Conservation (phyloP, 148 eudicot species). For the Vaccinium vitisidaea region DNA sequence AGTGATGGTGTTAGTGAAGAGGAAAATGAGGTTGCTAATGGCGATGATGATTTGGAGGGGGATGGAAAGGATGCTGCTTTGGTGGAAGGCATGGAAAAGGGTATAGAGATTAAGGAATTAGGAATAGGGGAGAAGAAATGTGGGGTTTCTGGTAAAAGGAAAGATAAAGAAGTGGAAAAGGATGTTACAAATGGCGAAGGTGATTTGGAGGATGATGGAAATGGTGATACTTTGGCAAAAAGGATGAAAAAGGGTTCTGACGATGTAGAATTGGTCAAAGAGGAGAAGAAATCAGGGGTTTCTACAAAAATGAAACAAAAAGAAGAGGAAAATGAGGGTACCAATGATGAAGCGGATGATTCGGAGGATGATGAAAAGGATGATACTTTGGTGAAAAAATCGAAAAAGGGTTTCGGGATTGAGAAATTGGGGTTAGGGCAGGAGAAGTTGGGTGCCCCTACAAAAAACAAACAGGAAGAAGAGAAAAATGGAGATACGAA, state of each 20-base stretch:
- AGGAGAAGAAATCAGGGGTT: slow-evolving; percentile 5
- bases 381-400: background rate
- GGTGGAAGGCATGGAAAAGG: background rate
- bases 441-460: background rate
- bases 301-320: background rate
- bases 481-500: too few species aligned
- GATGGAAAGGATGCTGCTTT: background rate
- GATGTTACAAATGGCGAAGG: background rate
- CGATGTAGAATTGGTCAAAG: too few species aligned
- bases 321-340: background rate
- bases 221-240: background rate
- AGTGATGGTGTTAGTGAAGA: background rate
- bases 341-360: background rate
- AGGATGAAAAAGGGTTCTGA: background rate
- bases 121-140: too few species aligned
- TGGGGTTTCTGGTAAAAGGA: too few species aligned
- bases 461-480: too few species aligned
- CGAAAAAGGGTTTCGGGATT: background rate
- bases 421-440: background rate
- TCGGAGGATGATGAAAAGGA: background rate
- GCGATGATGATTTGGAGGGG: background rate
- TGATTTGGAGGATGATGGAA: background rate
- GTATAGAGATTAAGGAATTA: too few species aligned
- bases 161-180: too few species aligned
- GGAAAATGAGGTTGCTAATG: background rate